Base-by-base conservation (phyloP, 2,329 filamentous ascomycete genomes). In the Ophiostoma pallidulum region DNA sequence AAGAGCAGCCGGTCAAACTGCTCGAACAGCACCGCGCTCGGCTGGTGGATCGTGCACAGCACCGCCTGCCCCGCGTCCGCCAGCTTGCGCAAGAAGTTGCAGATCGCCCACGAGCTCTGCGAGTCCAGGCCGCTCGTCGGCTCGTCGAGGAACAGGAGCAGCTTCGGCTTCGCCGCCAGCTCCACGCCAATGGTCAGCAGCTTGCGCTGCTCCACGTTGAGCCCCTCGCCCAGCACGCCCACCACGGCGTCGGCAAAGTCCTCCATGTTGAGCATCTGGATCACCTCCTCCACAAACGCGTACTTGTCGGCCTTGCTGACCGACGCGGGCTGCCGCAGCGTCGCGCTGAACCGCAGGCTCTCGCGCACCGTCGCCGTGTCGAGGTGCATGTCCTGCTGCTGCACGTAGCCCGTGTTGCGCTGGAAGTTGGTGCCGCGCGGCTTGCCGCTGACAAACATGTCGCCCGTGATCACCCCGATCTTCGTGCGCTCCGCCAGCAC, bases 41-140 rank as follows among this genome's bases (percentile, higher is more conserved):
- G 91, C 65, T 97, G 91, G 64, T 97, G 91, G 52, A 96, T 96
- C 0, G 91, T 96, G 69, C 89, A 95, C n/a, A 96, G 80, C 65
- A 96, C 87, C 44, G 91, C 90, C 28, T 28, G 24, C 6, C 24
- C 24, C 50, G 82, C 83, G 59, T 80, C 85, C 26, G 89, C 72
- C 9, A 72, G 68, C 58, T 75, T 79, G 41, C 24, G 24, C 24
- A 28, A 10, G 24, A 91, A 74, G 60, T 85, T 89, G 3, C 72
- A 81, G 47, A 91, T 79, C 19, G 94, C 84, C 62, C 94, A 85
- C 54, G 71, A 81, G 49, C 82, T 86, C 0, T 83, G 82, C 8
- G 85, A 90, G 62, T 94, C 88, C 9, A 94, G 69, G 8, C 88
- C 88, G 54, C 83, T 88, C 0, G 87, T 94, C 1, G 86, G 86